Evolutionary conservation across 768 basidiomycete genomes (phyloP), one percentile per base, ranked within the genome.

Genomic region (Tricholoma bakamatsutake): DNA sequence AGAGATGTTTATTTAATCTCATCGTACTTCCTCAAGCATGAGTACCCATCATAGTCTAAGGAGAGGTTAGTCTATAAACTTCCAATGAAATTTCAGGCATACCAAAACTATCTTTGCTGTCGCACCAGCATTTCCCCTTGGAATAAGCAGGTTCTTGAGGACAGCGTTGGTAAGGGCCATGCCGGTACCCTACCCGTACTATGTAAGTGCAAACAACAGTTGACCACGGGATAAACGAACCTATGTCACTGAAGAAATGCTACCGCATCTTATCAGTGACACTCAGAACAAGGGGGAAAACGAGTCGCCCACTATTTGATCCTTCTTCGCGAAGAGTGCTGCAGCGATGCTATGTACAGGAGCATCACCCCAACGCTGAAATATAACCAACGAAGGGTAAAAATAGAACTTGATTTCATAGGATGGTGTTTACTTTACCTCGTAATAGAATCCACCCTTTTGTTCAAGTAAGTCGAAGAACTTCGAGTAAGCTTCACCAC

Each of bases 161-260:
- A 68, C 95, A 93, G 69, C 93, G 93, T 69, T 93, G 90, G 82
- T 98, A 98, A 10, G 93, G 93, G 62, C 92, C 87, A 63, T 98
- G 94, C 33, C 85, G 80, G 68, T 97, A 98, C 4, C 86, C 64
- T 64, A 12, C 15, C 15, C 28, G 4, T n/a, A 13, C n/a, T 4
- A 7, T 9, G 28, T 48, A 4, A 31, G n/a, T 30, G 17, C 31
- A 46, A 17, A 48, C 10, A 47, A 47, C 3, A 35, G 5, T 7
- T 15, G 10, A 48, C 30, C 3, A 48, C 17, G 1, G 8, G 3
- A 18, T 3, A 13, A 11, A 35, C 55, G 39, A 50, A 65, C 84
- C 95, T 50, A 98, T 91, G 65, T 98, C 93, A 60, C 87, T 82
- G 78, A 98, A 98, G 75, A 92, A 98, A 69, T 97, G 91, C 73